Base-by-base conservation (phyloP, 257 asterid species). In the Paulownia fortunei region DNA sequence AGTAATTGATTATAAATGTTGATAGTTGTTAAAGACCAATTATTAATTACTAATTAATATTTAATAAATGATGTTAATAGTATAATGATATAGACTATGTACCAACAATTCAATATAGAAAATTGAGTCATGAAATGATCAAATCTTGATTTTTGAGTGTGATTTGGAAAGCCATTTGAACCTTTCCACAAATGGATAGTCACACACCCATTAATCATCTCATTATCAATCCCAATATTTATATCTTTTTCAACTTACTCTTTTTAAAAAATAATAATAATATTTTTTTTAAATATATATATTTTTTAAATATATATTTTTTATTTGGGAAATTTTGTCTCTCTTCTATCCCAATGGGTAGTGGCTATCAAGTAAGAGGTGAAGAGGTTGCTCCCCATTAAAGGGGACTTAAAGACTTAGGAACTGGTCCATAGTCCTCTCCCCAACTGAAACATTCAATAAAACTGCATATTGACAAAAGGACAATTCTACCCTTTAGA, bases 291-390 rank as follows among this genome's bases (percentile, higher is more conserved):
- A 0, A 34, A 12, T 36, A n/a, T 36, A 34, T 15, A 11, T 2
- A 3, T 10, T n/a, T n/a, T n/a, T n/a, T 30, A 30, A 1, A 30
- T 30, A 30, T 30, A 30, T 30, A 30, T 30, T 30, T 30, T 2
- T 30, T 8, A 46, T 64, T 36, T 16, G 27, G 0, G 1, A 10
- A 39, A 7, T 42, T 44, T 21, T 44, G 5, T 26, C 15, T 46
- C 26, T 16, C 12, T 46, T 46, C 15, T 42, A 8, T 32, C 27
- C 8, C n/a, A 47, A 72, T 23, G 21, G 52, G 80, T 67, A 76
- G 82, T 83, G 82, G 72, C 19, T 9, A 65, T 59, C 82, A 71
- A 55, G 77, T 76, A 47, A 72, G 81, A 26, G 51, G 80, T 73
- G 83, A 61, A 74, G 84, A 75, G 65, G 80, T 60, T 79, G 80